phyloP scores from a whole-genome alignment of 1,284 basidiomycete genomes.

The Apiotrichum siamense region DNA sequence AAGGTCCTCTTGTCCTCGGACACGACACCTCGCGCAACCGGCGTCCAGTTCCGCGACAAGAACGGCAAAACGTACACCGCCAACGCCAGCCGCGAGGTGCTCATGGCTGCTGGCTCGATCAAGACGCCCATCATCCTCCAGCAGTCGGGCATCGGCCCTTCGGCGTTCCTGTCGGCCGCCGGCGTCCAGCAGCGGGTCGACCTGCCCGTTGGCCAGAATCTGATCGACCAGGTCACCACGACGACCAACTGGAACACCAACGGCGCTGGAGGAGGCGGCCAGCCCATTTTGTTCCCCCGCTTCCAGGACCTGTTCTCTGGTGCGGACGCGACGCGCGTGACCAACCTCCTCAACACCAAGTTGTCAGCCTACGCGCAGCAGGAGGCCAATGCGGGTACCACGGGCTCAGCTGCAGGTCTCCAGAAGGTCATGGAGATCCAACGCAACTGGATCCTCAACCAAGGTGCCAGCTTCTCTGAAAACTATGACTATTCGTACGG shows the following conservation, averaged over 20 bases:
- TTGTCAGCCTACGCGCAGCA: slow-evolving; percentile 37
- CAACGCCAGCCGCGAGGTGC: slow-evolving; percentile 44
- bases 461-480: slow-evolving; percentile 33
- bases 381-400: slow-evolving; percentile 33
- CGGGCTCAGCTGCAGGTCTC: slow-evolving; percentile 26
- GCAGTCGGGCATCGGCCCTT: slow-evolving; percentile 47
- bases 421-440: slow-evolving; percentile 36
- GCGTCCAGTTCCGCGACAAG: slow-evolving; percentile 30
- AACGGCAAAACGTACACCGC: slow-evolving; percentile 28
- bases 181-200: slow-evolving; percentile 36
- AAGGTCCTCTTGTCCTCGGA: slow-evolving; percentile 23
- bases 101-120: slow-evolving; percentile 48
- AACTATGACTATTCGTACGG: slow-evolving; percentile 35
- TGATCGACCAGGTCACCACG: slow-evolving; percentile 47
- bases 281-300: slow-evolving; percentile 31
- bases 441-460: slow-evolving; percentile 41
- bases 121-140: slow-evolving; percentile 49
- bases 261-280: slow-evolving; percentile 15
- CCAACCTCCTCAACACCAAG: slow-evolving; percentile 26
- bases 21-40: slow-evolving; percentile 26
- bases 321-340: slow-evolving; percentile 15
- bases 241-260: slow-evolving; percentile 26
- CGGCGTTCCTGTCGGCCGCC: slow-evolving; percentile 30
- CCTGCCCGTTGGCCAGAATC: slow-evolving; percentile 44
- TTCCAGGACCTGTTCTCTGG: slow-evolving; percentile 33